A percentile compares a stretch with the other conserved stretches of the same genome.
Evolutionary conservation across 805 yeast species (phyloP).

Genomic region (Pichia occidentalis): DNA sequence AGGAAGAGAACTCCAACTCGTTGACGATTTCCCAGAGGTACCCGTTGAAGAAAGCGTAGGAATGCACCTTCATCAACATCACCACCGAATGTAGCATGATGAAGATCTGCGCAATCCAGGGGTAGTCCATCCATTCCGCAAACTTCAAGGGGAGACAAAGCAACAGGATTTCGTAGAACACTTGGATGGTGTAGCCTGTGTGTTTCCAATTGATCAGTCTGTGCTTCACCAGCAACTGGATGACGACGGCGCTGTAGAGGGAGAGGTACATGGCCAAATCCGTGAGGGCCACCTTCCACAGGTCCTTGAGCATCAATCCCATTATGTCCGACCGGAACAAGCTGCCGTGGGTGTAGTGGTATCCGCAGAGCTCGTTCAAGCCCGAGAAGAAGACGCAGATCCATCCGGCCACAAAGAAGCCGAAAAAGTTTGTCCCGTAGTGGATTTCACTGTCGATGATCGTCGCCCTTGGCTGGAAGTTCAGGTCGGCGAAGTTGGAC

Average conservation of each 20-base stretch:
- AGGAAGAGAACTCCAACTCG: slow-evolving; percentile 48
- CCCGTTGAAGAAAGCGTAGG: slow-evolving; percentile 88
- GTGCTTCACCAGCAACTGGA: slow-evolving; percentile 50
- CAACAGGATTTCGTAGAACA: slow-evolving; percentile 46
- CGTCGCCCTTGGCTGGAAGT: slow-evolving; percentile 36
- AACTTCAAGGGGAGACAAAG: slow-evolving; percentile 47
- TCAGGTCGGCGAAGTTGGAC: slow-evolving; percentile 51
- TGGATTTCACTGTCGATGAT: slow-evolving; percentile 49
- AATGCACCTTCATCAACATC: slow-evolving; percentile 90
- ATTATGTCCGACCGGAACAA: slow-evolving; percentile 49
- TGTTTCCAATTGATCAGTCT: slow-evolving; percentile 51
- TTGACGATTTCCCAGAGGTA: slow-evolving; percentile 62
- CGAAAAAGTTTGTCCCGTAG: slow-evolving; percentile 52
- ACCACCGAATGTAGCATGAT: slow-evolving; percentile 80
- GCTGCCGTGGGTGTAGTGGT: slow-evolving; percentile 40
- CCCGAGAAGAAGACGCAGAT: slow-evolving; percentile 51
- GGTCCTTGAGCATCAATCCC: slow-evolving; percentile 49
- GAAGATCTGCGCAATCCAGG: slow-evolving; percentile 91
- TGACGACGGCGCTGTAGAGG: slow-evolving; percentile 50
- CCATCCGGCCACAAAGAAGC: slow-evolving; percentile 81
- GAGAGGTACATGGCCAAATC: slow-evolving; percentile 71
- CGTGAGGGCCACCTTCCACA: slow-evolving; percentile 61
- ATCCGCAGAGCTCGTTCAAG: slow-evolving; percentile 46
- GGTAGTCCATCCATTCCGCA: slow-evolving; percentile 52
- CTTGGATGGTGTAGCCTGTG: slow-evolving; percentile 59